Evolutionary conservation across 305 asterid species (phyloP), one percentile per base, ranked within the genome.

Genomic region (Fraxinus dipetala): DNA sequence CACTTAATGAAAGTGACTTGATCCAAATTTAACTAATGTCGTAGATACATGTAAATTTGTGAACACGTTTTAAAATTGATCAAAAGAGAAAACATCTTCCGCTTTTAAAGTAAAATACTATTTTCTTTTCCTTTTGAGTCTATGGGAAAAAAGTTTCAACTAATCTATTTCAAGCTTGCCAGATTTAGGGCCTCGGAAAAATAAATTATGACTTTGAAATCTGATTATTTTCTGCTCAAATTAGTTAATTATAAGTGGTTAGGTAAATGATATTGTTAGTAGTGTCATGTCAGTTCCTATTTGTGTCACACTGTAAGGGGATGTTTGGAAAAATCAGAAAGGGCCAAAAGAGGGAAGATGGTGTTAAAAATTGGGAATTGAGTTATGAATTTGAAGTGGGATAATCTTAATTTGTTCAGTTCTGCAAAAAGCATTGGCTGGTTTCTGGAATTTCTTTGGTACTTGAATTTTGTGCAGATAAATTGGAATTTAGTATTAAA

Each of bases 261-360:
- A 40, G 51, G 51, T 40, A 84, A 74, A 45, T 76, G 80, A 79
- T 81, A 83, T 24, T 26, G 0, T 18, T 31, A 61, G 82, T 69
- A 80, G 89, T 88, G 86, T 78, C 89, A 83, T 82, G 87, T 84
- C 90, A 86, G 78, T 83, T 84, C 74, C 69, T 77, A 76, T 83
- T 83, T 86, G 86, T 88, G 87, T 79, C 89, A 88, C 86, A 85
- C 63, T 86, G 85, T 82, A 78, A 80, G 61, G 86, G 89, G 91
- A 85, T 86, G 89, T 89, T 87, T 81, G 88, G 84, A 48, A 84
- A 87, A 80, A 31, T 81, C 59, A 77, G 85, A 84, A 89, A 85
- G 75, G 76, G 77, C 59, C 80, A 61, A 84, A 81, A 77, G 76
- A 75, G 79, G 83, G 45, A 80, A 78, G 48, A 72, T 78, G 81